Evolutionary conservation across 768 basidiomycete genomes (phyloP).

Genomic region (Russula brevipes): DNA sequence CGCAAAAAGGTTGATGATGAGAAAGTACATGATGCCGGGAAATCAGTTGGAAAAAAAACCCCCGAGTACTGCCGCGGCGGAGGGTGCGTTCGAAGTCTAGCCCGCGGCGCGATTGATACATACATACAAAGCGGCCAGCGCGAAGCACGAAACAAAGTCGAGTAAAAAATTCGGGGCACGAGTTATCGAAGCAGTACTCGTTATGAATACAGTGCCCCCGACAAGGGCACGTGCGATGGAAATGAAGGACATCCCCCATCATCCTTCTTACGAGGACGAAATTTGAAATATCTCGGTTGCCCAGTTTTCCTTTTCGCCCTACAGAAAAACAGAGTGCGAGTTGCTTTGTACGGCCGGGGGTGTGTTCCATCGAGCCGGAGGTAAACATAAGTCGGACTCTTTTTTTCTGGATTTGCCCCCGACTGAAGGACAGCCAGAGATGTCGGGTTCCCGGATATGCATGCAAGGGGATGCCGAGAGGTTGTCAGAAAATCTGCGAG

Average conservation of each 20-base stretch:
- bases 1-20: too few relatives aligned
- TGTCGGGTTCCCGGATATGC: slow-evolving; percentile 2
- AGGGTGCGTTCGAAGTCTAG: not conserved
- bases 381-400: not conserved
- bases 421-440: not conserved
- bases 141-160: not conserved
- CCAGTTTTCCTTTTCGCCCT: too few relatives aligned
- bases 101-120: not conserved
- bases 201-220: not conserved
- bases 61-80: not conserved
- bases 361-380: slow-evolving; percentile 5
- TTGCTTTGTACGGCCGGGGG: not conserved
- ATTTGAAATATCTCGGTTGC: not conserved
- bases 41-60: too few relatives aligned
- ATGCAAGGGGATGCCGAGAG: slow-evolving; percentile 5
- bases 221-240: not conserved
- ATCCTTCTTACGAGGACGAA: not conserved
- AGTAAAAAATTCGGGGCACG: not conserved
- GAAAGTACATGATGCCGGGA: too few relatives aligned
- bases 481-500: slow-evolving; percentile 2
- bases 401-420: not conserved
- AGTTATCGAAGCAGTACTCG: not conserved
- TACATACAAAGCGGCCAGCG: slow-evolving; percentile 3
- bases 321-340: not conserved
- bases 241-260: not conserved